Conservation (phyloP, 495 filamentous ascomycete species). For the Lophiostoma macrostomum region DNA sequence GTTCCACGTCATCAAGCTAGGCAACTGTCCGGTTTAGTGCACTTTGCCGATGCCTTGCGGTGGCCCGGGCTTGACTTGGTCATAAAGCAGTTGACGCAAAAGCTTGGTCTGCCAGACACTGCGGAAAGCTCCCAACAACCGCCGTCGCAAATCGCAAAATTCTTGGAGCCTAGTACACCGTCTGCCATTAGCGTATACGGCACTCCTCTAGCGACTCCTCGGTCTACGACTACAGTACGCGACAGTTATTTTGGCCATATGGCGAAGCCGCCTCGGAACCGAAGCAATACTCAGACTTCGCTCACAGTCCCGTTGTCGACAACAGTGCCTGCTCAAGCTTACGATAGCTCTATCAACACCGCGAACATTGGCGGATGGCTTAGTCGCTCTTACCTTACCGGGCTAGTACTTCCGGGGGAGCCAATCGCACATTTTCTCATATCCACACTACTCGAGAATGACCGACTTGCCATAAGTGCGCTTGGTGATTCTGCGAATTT, state of each 20-base stretch:
- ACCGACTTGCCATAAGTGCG: slow-evolving; percentile 57
- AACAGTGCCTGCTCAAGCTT: slow-evolving; percentile 1
- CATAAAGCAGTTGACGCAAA: slow-evolving; percentile 49
- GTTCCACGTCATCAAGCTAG: slow-evolving; percentile 43
- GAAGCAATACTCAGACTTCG: slow-evolving; percentile 23
- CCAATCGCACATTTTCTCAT: slow-evolving; percentile 72
- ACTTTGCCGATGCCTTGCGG: slow-evolving; percentile 51
- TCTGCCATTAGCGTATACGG: slow-evolving; percentile 37
- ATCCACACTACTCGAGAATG: slow-evolving; percentile 73
- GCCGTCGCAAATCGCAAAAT: slow-evolving; percentile 12
- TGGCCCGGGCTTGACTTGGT: slow-evolving; percentile 50
- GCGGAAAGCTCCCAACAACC: slow-evolving; percentile 26
- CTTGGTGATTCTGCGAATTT: slow-evolving; percentile 70
- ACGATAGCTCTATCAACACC: slow-evolving; percentile 29
- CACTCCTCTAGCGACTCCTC: slow-evolving; percentile 38
- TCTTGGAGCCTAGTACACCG: slow-evolving; percentile 20
- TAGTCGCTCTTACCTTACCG: slow-evolving; percentile 73
- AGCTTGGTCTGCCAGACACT: slow-evolving; percentile 44
- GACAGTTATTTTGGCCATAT: slow-evolving; percentile 36
- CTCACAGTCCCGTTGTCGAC: slow-evolving; percentile 17
- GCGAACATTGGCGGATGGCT: slow-evolving; percentile 67
- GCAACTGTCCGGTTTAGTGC: slow-evolving; percentile 51
- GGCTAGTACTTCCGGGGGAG: slow-evolving; percentile 75
- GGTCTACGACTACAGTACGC: slow-evolving; percentile 10
- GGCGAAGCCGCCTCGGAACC: slow-evolving; percentile 12